These are phyloP conservation scores for Phylloporus sp. DNA, from an alignment of 768 basidiomycete species.

Conservation along the genomic window DNA sequence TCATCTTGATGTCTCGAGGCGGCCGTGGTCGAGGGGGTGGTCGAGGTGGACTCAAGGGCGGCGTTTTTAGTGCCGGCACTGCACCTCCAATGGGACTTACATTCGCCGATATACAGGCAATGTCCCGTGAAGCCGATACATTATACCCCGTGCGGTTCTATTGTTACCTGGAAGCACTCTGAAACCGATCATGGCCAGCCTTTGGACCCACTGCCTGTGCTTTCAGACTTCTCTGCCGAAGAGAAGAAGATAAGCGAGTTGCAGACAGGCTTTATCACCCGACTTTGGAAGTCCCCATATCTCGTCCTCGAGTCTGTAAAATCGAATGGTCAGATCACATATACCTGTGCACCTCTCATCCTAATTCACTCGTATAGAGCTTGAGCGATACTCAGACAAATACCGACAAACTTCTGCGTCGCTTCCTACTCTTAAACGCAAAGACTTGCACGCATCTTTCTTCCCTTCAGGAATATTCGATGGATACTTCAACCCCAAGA, in stretches of 20 bases:
- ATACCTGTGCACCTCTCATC: neutral
- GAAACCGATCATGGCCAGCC: constrained; percentile 40
- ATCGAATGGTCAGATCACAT: constrained; percentile 45
- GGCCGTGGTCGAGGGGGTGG: constrained; percentile 54
- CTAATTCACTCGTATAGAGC: constrained; percentile 40
- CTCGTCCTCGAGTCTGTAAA: constrained; percentile 70
- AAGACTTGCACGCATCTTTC: constrained; percentile 69
- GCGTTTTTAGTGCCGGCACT: constrained; percentile 32
- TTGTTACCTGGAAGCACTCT: constrained; percentile 17
- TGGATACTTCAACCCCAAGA: constrained; percentile 72
- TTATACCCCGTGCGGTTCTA: constrained; percentile 71
- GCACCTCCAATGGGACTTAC: constrained; percentile 76
- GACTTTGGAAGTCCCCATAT: constrained; percentile 69
- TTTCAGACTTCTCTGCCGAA: constrained; percentile 60
- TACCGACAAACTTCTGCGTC: constrained; percentile 60
- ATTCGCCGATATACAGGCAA: constrained; percentile 72
- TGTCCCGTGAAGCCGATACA: constrained; percentile 72
- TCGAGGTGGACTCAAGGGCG: constrained; percentile 58
- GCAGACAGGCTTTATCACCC: constrained; percentile 61
- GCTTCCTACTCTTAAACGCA: constrained; percentile 65
- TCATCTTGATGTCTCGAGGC: constrained; percentile 45
- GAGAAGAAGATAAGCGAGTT: constrained; percentile 64
- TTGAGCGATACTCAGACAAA: constrained; percentile 82
- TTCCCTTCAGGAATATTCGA: constrained; percentile 78
- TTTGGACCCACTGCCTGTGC: constrained; percentile 59